Base-by-base conservation (phyloP, 1,284 basidiomycete genomes). In the Coniferiporia sulphurascens region DNA sequence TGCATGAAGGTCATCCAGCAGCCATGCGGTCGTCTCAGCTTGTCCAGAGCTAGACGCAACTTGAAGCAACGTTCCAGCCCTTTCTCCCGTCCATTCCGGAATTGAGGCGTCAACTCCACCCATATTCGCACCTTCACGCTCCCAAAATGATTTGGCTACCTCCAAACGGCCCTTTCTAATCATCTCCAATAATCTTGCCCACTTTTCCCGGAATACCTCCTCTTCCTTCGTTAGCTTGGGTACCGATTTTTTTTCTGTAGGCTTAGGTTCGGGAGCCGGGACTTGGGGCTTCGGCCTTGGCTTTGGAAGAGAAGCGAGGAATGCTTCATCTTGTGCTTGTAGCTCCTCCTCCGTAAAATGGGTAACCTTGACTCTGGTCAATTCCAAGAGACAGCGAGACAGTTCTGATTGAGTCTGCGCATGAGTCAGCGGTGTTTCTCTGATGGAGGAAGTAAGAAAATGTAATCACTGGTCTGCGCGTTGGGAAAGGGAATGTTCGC, bases 401-500 rank as follows among this genome's bases (percentile, higher is more conserved):
- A 98, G 82, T 71, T 99, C 97, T 21, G 92, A 85, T 76, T 95
- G 89, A 0, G 96, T 98, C 86, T 96, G 53, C 55, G 59, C 27
- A 34, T 46, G 5, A 8, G 12, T 56, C 35, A 22, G 38, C n/a
- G 21, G 35, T 43, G 48, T 36, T 10, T 27, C 22, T 19, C 8
- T 55, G 32, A 55, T 8, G 38, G 48, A 15, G 44, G 43, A 22
- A 27, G n/a, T 17, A 35, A 54, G 55, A 34, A n/a, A 22, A 48
- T 38, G 32, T 4, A 78, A 89, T 64, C 70, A 95, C 93, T 8
- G 95, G 94, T 65, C 95, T 81, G 34, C 93, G 85, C 1, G 95
- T 98, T 4, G 93, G 93, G 73, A 98, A 98, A 0, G 94, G 93
- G 72, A 96, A 96, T 0, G 86, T 90, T 52, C 94, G 83, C 36